Evolutionary conservation across 768 basidiomycete genomes (phyloP).

Genomic region (Hortiboletus flavorubellus): DNA sequence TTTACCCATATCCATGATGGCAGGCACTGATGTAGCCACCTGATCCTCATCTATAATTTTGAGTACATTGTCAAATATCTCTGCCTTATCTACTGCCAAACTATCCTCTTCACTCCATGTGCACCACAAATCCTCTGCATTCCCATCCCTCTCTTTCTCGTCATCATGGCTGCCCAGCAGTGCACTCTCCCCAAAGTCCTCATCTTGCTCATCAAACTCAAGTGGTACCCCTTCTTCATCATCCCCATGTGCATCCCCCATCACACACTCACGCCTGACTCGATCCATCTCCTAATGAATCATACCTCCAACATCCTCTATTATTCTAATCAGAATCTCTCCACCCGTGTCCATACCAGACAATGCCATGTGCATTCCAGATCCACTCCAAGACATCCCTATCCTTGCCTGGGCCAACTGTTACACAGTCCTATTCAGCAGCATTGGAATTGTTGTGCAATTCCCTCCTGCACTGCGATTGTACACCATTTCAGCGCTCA

Average conservation of each 20-base stretch:
- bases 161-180: background rate
- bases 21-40: conserved; percentile 11
- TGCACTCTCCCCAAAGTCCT: conserved; percentile 44
- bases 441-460: conserved; percentile 58
- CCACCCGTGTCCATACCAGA: conserved; percentile 17
- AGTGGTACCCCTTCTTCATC: conserved; percentile 32
- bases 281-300: conserved; percentile 50
- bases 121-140: conserved; percentile 22
- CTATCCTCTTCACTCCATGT: conserved; percentile 27
- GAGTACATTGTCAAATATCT: conserved; percentile 33
- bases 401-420: conserved; percentile 4
- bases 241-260: background rate
- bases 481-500: conserved; percentile 60
- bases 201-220: conserved; percentile 69
- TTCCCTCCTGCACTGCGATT: conserved; percentile 34
- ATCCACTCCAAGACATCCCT: conserved; percentile 14
- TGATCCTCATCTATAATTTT: conserved; percentile 35
- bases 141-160: background rate
- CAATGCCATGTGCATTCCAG: conserved; percentile 13
- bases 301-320: conserved; percentile 47
- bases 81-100: conserved; percentile 29
- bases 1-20: background rate
- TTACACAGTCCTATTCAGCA: conserved; percentile 62
- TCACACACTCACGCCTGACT: conserved; percentile 7
- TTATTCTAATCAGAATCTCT: conserved; percentile 55